Evolutionary conservation across 2,329 filamentous ascomycete species (phyloP).

Genomic region (Calycina herbarum): DNA sequence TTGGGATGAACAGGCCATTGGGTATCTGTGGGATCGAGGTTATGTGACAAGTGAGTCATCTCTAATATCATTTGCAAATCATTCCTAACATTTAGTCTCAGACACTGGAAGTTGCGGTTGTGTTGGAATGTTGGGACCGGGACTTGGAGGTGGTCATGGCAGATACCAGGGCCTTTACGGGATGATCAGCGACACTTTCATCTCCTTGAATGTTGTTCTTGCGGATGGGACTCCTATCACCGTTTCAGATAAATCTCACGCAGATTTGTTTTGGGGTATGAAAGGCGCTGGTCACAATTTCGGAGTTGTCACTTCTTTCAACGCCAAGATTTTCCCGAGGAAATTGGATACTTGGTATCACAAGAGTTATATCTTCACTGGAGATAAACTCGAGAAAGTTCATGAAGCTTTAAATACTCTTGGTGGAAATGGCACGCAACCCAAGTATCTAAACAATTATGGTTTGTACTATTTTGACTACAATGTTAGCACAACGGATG

Average conservation of each 20-base stretch:
- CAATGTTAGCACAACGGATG: conserved; percentile 1
- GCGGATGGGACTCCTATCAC: conserved; percentile 50
- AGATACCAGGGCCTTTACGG: conserved; percentile 43
- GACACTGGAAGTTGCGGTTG: conserved; percentile 35
- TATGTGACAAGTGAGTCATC: conserved; percentile 3
- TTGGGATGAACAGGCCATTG: neutral
- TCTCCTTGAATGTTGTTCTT: conserved; percentile 44
- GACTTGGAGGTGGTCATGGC: conserved; percentile 46
- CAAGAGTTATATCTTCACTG: conserved; percentile 30
- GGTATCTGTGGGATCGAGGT: conserved; percentile 9
- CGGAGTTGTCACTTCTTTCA: conserved; percentile 45
- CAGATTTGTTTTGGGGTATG: conserved; percentile 48
- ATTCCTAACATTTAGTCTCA: neutral
- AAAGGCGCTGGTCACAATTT: conserved; percentile 40
- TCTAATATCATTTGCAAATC: too few species aligned
- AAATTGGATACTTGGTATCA: conserved; percentile 15
- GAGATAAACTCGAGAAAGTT: conserved; percentile 33
- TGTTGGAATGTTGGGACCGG: conserved; percentile 36
- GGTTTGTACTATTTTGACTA: neutral
- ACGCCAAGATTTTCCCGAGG: conserved; percentile 30
- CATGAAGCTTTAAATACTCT: conserved; percentile 34
- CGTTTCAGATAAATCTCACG: conserved; percentile 38
- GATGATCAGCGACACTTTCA: conserved; percentile 45
- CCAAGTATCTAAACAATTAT: neutral
- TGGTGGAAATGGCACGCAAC: neutral